Evolutionary conservation across 495 filamentous ascomycete genomes (phyloP).

Genomic region (Immersiella caudata): DNA sequence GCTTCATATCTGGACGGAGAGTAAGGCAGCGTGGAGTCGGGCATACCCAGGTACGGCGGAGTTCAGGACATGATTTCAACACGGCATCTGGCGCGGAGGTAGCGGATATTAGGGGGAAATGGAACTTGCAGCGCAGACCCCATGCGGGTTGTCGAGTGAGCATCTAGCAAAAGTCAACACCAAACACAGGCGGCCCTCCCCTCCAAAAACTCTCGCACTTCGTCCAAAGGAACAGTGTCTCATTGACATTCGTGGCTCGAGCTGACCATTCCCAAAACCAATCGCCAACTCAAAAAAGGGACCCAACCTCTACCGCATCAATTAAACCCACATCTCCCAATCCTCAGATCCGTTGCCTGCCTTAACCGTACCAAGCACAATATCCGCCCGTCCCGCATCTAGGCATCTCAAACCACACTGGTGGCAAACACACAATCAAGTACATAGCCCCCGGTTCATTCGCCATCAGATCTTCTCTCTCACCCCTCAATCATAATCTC

Average conservation of each 20-base stretch:
- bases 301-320: background rate
- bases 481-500: background rate
- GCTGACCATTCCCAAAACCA: background rate
- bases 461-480: too few species aligned
- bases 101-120: background rate
- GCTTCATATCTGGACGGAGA: background rate
- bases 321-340: background rate
- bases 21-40: background rate
- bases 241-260: too few species aligned
- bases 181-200: too few species aligned
- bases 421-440: too few species aligned
- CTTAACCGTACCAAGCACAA: background rate
- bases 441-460: too few species aligned
- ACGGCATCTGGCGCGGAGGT: conserved; percentile 7
- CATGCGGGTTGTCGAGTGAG: background rate
- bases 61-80: background rate
- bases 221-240: too few species aligned
- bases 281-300: background rate
- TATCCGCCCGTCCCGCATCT: background rate
- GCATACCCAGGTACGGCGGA: background rate
- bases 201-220: too few species aligned
- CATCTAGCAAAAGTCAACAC: too few species aligned
- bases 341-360: background rate
- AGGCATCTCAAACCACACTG: too few species aligned
- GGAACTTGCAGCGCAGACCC: background rate